Evolutionary conservation across 495 filamentous ascomycete species (phyloP).

Genomic region (Aspergillus taichungensis): DNA sequence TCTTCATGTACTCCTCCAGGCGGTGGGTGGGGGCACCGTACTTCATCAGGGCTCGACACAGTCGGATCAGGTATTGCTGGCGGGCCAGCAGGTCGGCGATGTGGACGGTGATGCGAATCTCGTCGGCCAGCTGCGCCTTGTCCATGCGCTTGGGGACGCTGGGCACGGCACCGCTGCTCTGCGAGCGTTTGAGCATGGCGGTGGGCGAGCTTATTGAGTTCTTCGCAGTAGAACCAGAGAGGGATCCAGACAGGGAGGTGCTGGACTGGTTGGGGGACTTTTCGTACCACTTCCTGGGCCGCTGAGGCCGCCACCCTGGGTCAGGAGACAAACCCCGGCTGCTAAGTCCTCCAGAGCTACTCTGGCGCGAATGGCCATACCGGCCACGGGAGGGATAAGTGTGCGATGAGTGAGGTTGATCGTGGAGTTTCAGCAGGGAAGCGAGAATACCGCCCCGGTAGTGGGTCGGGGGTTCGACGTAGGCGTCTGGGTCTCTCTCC

Average conservation of each 20-base stretch:
- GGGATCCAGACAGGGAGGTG: conserved; percentile 36
- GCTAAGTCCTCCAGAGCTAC: conserved; percentile 25
- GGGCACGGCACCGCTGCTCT: conserved; percentile 30
- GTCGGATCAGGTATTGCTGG: conserved; percentile 74
- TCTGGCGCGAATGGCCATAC: conserved; percentile 25
- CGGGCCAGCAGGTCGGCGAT: conserved; percentile 77
- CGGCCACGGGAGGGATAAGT: conserved; percentile 16
- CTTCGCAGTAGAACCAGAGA: conserved; percentile 41
- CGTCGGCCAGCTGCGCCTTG: conserved; percentile 45
- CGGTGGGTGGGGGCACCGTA: conserved; percentile 74
- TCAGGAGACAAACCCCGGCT: conserved; percentile 26
- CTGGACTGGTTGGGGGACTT: conserved; percentile 43
- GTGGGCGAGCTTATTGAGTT: conserved; percentile 24
- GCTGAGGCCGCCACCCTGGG: conserved; percentile 27
- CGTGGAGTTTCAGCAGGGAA: conserved; percentile 70
- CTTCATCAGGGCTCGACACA: conserved; percentile 81
- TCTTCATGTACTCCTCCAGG: conserved; percentile 79
- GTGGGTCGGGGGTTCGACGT: conserved; percentile 57
- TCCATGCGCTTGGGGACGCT: conserved; percentile 37
- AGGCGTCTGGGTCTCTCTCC: conserved; percentile 52
- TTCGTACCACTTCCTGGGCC: conserved; percentile 56
- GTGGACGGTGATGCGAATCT: conserved; percentile 78
- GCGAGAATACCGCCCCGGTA: conserved; percentile 73
- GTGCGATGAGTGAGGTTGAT: conserved; percentile 16
- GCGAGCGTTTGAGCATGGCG: conserved; percentile 36